Evolutionary conservation across 2,329 filamentous ascomycete species (phyloP), one percentile per base, ranked within the genome.

Genomic region (Fusarium oligoseptatum): DNA sequence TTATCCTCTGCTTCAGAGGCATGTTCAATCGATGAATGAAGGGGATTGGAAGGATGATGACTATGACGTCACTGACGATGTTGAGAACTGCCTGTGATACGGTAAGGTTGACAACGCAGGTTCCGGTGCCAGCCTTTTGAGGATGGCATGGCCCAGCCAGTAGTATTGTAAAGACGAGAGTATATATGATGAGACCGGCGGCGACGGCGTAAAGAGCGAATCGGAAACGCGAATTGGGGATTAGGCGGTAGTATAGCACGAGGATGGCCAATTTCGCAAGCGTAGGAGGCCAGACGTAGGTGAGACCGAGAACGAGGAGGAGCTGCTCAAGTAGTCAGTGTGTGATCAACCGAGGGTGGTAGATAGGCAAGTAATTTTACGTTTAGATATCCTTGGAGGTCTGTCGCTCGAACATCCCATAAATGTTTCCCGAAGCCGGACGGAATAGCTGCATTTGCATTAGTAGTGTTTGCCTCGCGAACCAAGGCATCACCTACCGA

Each of bases 241-340:
- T 63, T 6, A 67, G 48, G 14, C 56, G 57, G 20, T 63, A 43
- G 39, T 67, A 67, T 6, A 63, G 34, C 5, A 62, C 57, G 4
- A 61, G 45, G 29, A 69, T 61, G 27, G 56, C 67, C 7, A 69
- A 15, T n/a, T 69, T 67, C 3, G 48, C 37, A 2, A 62, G 63
- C 6, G 61, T 68, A 36, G 66, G 66, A 34, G 66, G 66, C 66
- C 66, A 68, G 3, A 65, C 52, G 3, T 66, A 69, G 7, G 67
- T 66, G 3, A 68, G 52, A 15, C 43, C 64, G 5, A 66, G 24
- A 1, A 63, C 36, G 1, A 66, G 64, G 4, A 66, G 20, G 3
- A 66, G 57, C 57, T 66, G 3, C 15, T 34, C 27, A 34, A 6
- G 8, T 34, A 12, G 50, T 55, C n/a, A 55, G 50, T n/a, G 27